Percentiles rank a stretch among this genome's conserved stretches.
Conservation (phyloP, 345 rosid genomes). For the Lepidium didymum region DNA sequence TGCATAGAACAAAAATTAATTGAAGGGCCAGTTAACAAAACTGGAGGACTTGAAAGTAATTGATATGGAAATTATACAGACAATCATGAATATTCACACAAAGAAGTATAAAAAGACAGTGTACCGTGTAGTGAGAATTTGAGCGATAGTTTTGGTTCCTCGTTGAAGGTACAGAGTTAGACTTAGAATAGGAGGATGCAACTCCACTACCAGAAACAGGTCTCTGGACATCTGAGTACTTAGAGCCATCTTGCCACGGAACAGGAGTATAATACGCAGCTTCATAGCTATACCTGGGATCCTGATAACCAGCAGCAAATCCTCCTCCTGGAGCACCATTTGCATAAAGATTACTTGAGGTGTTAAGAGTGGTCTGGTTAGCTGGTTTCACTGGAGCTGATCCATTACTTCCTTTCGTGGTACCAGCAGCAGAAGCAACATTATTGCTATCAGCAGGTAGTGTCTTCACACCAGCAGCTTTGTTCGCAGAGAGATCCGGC, state of each 20-base stretch:
- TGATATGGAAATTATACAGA: not conserved
- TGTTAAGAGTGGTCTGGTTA: constrained; percentile 40
- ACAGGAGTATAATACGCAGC: constrained; percentile 39
- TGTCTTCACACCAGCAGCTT: constrained; percentile 54
- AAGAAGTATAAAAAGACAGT: not conserved
- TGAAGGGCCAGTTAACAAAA: not conserved
- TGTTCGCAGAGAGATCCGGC: constrained; percentile 46
- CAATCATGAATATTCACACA: not conserved
- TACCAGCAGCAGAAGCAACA: constrained; percentile 39
- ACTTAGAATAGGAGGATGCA: constrained; percentile 46
- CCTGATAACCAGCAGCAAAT: constrained; percentile 55
- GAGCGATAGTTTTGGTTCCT: constrained; percentile 58
- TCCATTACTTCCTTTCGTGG: constrained; percentile 49
- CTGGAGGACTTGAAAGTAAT: not conserved
- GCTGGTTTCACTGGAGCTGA: constrained; percentile 47
- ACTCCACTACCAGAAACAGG: constrained; percentile 37
- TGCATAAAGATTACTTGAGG: constrained; percentile 51
- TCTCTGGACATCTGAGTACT: constrained; percentile 54
- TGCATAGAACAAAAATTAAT: constrained; percentile 14
- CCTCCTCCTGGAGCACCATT: constrained; percentile 45
- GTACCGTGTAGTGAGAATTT: constrained; percentile 56
- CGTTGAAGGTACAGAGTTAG: constrained; percentile 40
- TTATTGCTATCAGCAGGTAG: constrained; percentile 48
- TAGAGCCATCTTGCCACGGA: constrained; percentile 44
- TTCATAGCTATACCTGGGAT: constrained; percentile 50